Conservation (phyloP, 495 filamentous ascomycete genomes). For the Aspergillus cristatus region DNA sequence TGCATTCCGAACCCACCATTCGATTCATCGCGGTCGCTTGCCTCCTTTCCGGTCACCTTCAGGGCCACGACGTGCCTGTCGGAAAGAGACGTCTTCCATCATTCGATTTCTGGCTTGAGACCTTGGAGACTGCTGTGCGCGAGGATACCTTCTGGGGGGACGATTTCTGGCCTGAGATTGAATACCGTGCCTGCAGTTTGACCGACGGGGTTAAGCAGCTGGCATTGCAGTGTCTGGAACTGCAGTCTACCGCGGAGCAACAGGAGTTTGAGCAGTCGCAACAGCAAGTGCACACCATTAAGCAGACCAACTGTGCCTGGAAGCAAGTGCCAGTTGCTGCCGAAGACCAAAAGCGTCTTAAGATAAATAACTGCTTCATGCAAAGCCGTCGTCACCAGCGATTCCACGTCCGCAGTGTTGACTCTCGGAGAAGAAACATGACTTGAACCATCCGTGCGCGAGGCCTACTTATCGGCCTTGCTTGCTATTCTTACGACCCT, state of each 20-base stretch:
- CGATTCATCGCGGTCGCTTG: slow-evolving; percentile 48
- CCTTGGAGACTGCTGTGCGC: slow-evolving; percentile 43
- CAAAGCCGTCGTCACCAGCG: slow-evolving; percentile 14
- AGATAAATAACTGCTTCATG: slow-evolving; percentile 14
- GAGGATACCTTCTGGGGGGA: slow-evolving; percentile 51
- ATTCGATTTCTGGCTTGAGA: slow-evolving; percentile 47
- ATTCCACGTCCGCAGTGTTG: slow-evolving; percentile 12
- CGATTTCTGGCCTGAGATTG: slow-evolving; percentile 45
- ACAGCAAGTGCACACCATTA: slow-evolving; percentile 8
- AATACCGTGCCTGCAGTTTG: slow-evolving; percentile 41
- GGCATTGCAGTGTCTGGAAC: slow-evolving; percentile 43
- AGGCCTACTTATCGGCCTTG: too few relatives aligned
- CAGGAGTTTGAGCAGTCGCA: slow-evolving; percentile 13
- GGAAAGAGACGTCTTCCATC: slow-evolving; percentile 22
- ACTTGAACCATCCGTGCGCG: slow-evolving; percentile 10
- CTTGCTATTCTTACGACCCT: too few relatives aligned
- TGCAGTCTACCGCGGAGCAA: slow-evolving; percentile 24
- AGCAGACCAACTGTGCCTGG: slow-evolving; percentile 10
- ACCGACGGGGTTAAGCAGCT: slow-evolving; percentile 46
- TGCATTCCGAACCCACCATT: slow-evolving; percentile 51
- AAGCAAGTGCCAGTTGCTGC: slow-evolving; percentile 11
- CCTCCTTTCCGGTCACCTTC: slow-evolving; percentile 37
- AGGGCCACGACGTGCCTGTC: slow-evolving; percentile 12
- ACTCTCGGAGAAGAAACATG: slow-evolving; percentile 16
- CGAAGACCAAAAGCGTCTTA: slow-evolving; percentile 19